Conservation (phyloP, 768 basidiomycete species). For the Phaeotremella fagi region DNA sequence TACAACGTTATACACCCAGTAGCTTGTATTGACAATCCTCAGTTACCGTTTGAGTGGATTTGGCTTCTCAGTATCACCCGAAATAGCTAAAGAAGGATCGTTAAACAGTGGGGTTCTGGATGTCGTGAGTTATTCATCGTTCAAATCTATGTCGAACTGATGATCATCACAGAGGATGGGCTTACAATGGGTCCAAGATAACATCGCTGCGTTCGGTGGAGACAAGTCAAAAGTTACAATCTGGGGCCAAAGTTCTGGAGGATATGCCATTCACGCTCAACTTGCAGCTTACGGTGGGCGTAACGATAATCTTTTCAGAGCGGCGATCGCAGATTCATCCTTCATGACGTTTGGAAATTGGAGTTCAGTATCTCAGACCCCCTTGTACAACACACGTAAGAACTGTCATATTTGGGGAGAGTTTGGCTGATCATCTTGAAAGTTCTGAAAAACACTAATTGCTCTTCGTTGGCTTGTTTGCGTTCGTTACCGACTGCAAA, state of each 20-base stretch:
- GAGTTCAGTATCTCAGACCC: neutral
- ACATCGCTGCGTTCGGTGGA: slow-evolving; percentile 65
- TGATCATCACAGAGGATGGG: no score
- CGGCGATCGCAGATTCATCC: neutral
- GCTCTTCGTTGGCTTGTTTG: neutral
- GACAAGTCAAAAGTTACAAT: slow-evolving; percentile 58
- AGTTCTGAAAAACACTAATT: neutral
- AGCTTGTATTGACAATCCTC: neutral
- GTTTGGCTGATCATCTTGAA: neutral
- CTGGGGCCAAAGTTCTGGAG: slow-evolving; percentile 79
- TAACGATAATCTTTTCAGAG: neutral
- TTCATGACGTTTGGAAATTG: neutral
- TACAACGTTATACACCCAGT: neutral
- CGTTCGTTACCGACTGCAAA: neutral
- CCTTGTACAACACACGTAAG: neutral
- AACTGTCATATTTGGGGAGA: neutral
- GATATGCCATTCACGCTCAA: neutral
- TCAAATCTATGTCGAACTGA: no score
- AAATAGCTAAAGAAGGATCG: neutral
- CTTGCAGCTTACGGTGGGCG: neutral
- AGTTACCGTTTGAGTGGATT: neutral
- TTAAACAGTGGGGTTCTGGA: neutral
- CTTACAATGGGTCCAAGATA: slow-evolving; percentile 59
- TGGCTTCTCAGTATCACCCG: neutral
- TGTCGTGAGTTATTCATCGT: no score